A percentile compares a stretch with the other conserved stretches of the same genome.
Conservation (phyloP, 768 basidiomycete species). For the Podaxis pistillaris region DNA sequence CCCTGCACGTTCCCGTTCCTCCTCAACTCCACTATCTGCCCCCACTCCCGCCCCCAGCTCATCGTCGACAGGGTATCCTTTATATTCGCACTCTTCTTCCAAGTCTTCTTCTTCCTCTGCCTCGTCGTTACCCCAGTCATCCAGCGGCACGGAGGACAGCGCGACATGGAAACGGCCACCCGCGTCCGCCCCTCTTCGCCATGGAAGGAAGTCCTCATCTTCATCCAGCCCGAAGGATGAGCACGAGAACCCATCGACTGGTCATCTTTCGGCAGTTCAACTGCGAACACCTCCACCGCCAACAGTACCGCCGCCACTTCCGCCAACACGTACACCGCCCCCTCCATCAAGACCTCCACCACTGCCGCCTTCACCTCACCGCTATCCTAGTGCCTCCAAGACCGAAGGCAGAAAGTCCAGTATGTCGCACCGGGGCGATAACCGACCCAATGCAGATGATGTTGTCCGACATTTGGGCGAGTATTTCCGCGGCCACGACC, state of each 20-base stretch:
- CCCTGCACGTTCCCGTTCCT: background rate
- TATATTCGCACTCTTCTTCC: background rate
- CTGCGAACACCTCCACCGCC: conserved; percentile 9
- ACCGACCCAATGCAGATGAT: conserved; percentile 72
- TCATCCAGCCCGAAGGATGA: background rate
- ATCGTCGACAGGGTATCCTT: background rate
- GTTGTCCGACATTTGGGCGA: conserved; percentile 78
- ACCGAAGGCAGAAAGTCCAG: background rate
- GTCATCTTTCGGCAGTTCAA: background rate
- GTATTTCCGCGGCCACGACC: conserved; percentile 87
- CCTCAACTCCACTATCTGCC: background rate
- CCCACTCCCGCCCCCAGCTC: background rate
- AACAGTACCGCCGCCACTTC: conserved; percentile 14
- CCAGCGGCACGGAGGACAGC: conserved; percentile 1
- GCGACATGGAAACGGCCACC: conserved; percentile 33
- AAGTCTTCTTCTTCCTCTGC: conserved; percentile 6
- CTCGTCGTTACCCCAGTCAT: background rate
- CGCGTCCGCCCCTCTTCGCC: background rate
- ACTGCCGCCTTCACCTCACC: conserved; percentile 4
- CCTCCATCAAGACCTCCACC: background rate
- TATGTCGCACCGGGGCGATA: conserved; percentile 25
- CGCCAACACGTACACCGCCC: conserved; percentile 14
- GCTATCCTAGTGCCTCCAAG: background rate
- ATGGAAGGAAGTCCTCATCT: background rate
- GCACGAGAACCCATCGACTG: background rate